Evolutionary conservation across 345 rosid species (phyloP), one percentile per base, ranked within the genome.

Genomic region (Cochlearia excelsa): DNA sequence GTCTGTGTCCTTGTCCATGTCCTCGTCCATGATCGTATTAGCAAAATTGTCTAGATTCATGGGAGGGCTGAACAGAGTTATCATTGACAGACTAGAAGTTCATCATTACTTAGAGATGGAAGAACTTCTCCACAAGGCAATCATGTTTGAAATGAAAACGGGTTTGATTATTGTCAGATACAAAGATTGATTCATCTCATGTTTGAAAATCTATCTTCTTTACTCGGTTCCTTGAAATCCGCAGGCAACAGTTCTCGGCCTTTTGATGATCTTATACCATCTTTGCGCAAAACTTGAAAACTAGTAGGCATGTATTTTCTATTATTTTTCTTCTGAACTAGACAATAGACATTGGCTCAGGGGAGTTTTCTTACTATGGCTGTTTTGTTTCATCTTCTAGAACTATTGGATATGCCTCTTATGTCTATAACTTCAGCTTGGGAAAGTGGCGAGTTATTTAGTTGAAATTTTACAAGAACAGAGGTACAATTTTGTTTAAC

Each of bases 321-420:
- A 42, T 6, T 40, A 3, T 1, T 26, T 5, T 2, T 9, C 30
- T 29, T 47, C 30, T 48, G 40, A n/a, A 35, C 23, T 16, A 16
- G 23, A 16, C 23, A 16, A 16, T 16, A 16, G 23, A 16, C 23
- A 16, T 6, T 16, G 60, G 51, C 41, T 54, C 31, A 27, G 23
- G 44, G 34, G 33, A 40, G 26, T 49, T 45, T 41, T 51, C 27
- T 35, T 42, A 47, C 52, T 29, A 35, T 48, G 57, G 43, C 30
- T 44, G 8, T 55, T 51, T 23, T n/a, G 40, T 43, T 44, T 31
- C 52, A 31, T 51, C 47, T 6, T 64, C 34, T 54, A 93, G 97
- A 90, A 72, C 61, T 93, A 37, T 72, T 93, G 72, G 97, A 87
- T 73, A 80, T 93, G 99, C 95, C 97, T 61, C 70, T 87, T 33